Base-by-base conservation (phyloP, 2,329 filamentous ascomycete species). In the Penicillium palitans region DNA sequence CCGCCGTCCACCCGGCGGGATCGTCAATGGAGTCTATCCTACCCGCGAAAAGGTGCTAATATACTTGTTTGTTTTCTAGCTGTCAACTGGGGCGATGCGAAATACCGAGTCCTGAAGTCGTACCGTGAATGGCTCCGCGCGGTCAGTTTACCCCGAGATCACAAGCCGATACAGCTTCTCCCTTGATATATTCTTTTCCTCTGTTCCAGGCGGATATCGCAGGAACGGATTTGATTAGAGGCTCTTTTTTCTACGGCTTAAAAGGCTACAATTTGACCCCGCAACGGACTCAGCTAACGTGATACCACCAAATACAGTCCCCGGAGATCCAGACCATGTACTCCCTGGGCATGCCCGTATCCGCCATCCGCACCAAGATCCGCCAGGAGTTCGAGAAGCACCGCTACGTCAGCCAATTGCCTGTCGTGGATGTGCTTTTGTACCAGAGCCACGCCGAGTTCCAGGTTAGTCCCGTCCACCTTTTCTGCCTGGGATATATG, bases 271-370 rank as follows among this genome's bases (percentile, higher is more conserved):
- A 17, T 48, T 40, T 52, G 25, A 61, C 31, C 39, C 21, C 37
- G 41, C 39, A 52, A 52, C 1, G 12, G 41, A 40, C 41, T 17
- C 44, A 24, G 50, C 61, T 61, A 55, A 64, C 49, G 33, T 60
- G 42, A 48, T 60, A 57, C 52, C 37, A 29, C 33, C 21, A 41
- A 50, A 7, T 44, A 61, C 75, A 99, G 95, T 92, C 92, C 41
- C 93, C 95, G 61, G 93, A 98, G 76, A 93, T 99, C 73, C 95
- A 98, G 78, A 90, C 87, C 62, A 96, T 98, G 91, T 99, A 99
- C 86, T 90, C 90, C 62, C 82, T 99, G 72, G 91, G 90, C 74
- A 86, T 96, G 73, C 92, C 93, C 53, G 87, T 97, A 53, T 90
- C 93, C 41, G 83, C 85, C 63, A 88, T 99, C 74, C 90, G 95